Conservation (phyloP, 768 basidiomycete species). For the Auricularia auricula-judae region DNA sequence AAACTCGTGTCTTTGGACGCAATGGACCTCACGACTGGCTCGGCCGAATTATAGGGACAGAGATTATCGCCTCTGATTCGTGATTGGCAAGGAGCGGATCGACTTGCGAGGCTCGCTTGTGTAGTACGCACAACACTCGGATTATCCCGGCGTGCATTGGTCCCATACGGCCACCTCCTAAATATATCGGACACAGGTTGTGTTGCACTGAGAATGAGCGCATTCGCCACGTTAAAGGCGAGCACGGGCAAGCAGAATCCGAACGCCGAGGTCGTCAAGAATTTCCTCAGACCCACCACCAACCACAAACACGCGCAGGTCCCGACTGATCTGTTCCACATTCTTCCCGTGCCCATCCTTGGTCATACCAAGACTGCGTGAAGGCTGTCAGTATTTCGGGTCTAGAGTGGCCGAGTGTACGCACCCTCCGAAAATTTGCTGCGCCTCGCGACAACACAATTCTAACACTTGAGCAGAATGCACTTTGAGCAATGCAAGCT, state of each 20-base stretch:
- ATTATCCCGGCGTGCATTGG: too few species aligned
- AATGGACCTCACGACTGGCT: not conserved
- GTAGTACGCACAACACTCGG: too few species aligned
- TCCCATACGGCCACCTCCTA: too few species aligned
- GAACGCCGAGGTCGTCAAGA: constrained; percentile 9
- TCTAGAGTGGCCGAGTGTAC: not conserved
- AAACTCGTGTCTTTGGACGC: not conserved
- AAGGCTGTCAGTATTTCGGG: not conserved
- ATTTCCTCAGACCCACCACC: constrained; percentile 11
- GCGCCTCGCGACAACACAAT: constrained; percentile 8
- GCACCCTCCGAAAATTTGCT: constrained; percentile 9
- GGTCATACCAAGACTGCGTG: constrained; percentile 3
- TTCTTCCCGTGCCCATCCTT: constrained; percentile 8
- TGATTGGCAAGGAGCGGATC: too few species aligned
- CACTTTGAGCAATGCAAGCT: constrained; percentile 9
- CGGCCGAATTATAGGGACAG: too few species aligned
- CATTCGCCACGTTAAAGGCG: not conserved
- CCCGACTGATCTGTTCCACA: constrained; percentile 11
- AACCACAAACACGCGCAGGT: constrained; percentile 10
- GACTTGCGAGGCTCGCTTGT: too few species aligned
- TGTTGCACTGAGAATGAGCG: too few species aligned
- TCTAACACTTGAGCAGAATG: constrained; percentile 9
- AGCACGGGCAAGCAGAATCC: not conserved
- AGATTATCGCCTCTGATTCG: too few species aligned
- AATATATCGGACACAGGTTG: too few species aligned